These are phyloP conservation scores for Domatiomyces catenatus DNA, from an alignment of 2,329 filamentous ascomycete genomes.

Conservation along the genomic window DNA sequence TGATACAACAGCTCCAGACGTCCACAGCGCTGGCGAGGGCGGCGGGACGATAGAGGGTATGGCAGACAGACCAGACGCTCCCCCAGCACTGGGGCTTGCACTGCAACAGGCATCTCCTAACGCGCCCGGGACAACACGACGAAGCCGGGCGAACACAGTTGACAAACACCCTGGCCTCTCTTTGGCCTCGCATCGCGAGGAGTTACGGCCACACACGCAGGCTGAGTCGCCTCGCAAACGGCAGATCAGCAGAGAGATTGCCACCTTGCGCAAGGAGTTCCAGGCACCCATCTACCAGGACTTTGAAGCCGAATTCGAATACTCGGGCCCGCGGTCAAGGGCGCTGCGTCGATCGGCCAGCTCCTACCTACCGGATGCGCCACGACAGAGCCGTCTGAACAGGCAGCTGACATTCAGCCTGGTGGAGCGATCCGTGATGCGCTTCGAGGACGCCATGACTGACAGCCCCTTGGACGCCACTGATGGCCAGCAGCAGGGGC, in stretches of 20 bases:
- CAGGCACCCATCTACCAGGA: constrained; percentile 11
- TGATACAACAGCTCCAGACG: background rate
- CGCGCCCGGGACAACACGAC: background rate
- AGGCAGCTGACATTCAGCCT: constrained; percentile 33
- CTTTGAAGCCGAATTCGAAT: constrained; percentile 10
- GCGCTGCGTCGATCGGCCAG: constrained; percentile 15
- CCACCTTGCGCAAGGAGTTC: constrained; percentile 12
- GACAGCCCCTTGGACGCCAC: constrained; percentile 6
- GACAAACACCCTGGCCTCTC: background rate
- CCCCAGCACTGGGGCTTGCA: background rate
- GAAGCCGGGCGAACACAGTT: background rate
- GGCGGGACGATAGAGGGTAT: background rate
- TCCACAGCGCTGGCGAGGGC: background rate
- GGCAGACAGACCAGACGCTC: background rate
- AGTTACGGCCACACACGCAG: constrained; percentile 7
- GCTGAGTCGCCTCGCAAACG: constrained; percentile 13
- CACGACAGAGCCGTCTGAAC: constrained; percentile 16
- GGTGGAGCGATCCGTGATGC: constrained; percentile 31
- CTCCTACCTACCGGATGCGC: constrained; percentile 9
- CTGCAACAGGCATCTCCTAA: background rate
- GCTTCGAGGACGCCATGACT: constrained; percentile 18
- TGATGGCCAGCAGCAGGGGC: constrained; percentile 20
- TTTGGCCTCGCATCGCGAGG: constrained; percentile 6
- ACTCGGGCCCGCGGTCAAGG: constrained; percentile 9
- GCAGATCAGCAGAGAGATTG: constrained; percentile 10